Conservation (phyloP, 1,284 basidiomycete species). For the Sanghuangporus sanghuang region DNA sequence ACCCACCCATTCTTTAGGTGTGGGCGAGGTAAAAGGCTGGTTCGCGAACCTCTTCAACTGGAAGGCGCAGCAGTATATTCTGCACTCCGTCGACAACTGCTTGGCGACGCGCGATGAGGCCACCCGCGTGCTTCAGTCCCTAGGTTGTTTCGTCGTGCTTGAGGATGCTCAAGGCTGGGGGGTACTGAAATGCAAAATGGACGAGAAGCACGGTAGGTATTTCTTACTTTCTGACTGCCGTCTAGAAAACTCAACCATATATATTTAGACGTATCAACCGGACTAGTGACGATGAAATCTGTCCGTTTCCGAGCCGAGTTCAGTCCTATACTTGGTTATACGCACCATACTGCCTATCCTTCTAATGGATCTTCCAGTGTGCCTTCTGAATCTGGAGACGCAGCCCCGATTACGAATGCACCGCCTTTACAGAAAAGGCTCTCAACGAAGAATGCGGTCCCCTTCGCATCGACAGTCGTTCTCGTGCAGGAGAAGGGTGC, state of each 20-base stretch:
- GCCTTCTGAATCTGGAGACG: not conserved
- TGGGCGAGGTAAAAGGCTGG: conserved; percentile 80
- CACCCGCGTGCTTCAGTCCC: conserved; percentile 57
- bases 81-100: conserved; percentile 65
- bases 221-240: not conserved
- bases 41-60: conserved; percentile 77
- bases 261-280: conserved; percentile 33
- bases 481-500: conserved; percentile 89
- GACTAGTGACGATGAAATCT: conserved; percentile 46
- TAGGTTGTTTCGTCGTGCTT: conserved; percentile 51
- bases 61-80: conserved; percentile 59
- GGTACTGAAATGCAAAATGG: conserved; percentile 35
- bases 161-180: conserved; percentile 20
- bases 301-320: conserved; percentile 62
- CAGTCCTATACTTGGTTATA: conserved; percentile 21
- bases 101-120: conserved; percentile 60
- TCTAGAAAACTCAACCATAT: conserved; percentile 20
- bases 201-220: conserved; percentile 40
- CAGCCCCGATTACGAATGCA: conserved; percentile 14
- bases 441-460: conserved; percentile 16
- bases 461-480: conserved; percentile 44
- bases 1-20: conserved; percentile 40
- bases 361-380: conserved; percentile 16
- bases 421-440: not conserved
- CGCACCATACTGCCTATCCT: conserved; percentile 4